A percentile compares a stretch with the other conserved stretches of the same genome.
Conservation (phyloP, 768 basidiomycete species). For the Agrocybe praecox region DNA sequence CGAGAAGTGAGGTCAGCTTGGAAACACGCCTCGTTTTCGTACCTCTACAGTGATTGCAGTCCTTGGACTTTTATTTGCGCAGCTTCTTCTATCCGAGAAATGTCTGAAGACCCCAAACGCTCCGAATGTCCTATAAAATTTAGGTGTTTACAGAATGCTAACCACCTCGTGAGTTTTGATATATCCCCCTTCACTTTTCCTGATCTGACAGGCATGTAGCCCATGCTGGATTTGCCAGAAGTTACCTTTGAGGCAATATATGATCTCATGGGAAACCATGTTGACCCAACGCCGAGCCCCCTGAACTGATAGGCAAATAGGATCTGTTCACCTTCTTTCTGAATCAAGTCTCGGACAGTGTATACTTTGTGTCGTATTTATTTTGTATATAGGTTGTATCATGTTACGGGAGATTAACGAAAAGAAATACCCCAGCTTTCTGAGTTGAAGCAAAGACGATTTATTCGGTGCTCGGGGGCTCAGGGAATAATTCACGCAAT, state of each 20-base stretch:
- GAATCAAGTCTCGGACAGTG: too few species aligned
- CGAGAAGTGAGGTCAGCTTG: constrained; percentile 7
- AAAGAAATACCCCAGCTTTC: too few species aligned
- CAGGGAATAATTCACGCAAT: too few species aligned
- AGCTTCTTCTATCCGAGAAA: constrained; percentile 13
- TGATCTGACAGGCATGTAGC: not conserved
- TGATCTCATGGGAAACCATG: not conserved
- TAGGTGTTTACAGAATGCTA: constrained; percentile 13
- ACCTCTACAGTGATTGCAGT: constrained; percentile 15
- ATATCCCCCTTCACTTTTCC: not conserved
- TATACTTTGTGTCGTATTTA: too few species aligned
- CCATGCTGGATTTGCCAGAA: constrained; percentile 4
- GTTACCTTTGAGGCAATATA: not conserved
- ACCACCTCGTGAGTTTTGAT: constrained; percentile 22
- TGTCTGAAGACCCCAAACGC: not conserved
- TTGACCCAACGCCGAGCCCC: too few species aligned
- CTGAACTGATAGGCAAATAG: too few species aligned
- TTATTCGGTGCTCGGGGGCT: too few species aligned
- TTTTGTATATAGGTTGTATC: too few species aligned
- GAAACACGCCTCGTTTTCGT: constrained; percentile 11
- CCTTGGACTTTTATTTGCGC: constrained; percentile 14
- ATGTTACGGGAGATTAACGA: too few species aligned
- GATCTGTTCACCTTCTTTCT: too few species aligned
- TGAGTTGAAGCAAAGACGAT: too few species aligned
- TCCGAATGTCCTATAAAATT: constrained; percentile 13